These are phyloP conservation scores for Anisodus tanguticus DNA, from an alignment of 257 asterid genomes.

Conservation along the genomic window DNA sequence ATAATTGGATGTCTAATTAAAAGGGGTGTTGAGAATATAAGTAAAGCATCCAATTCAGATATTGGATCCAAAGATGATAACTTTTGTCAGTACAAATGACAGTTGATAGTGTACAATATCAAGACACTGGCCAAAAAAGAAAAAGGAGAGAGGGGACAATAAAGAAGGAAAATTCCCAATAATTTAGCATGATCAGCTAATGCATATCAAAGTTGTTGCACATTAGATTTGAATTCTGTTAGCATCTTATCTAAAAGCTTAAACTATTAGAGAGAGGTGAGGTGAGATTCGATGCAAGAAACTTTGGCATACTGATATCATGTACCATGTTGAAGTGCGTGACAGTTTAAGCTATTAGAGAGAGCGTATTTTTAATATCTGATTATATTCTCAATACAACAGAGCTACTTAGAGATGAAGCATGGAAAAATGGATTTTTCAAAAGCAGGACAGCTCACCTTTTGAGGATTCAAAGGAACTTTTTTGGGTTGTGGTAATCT, in stretches of 20 bases:
- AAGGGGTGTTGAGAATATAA: constrained; percentile 27
- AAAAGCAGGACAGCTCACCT: constrained; percentile 44
- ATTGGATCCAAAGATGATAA: constrained; percentile 26
- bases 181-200: not conserved
- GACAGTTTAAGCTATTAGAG: no score
- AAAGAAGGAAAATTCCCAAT: constrained; percentile 3
- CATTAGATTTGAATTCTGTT: not conserved
- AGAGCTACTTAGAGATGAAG: no score
- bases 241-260: no score
- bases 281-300: no score
- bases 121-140: not conserved
- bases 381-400: no score
- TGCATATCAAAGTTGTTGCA: not conserved
- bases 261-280: no score
- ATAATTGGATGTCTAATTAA: constrained; percentile 21
- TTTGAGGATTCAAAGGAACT: constrained; percentile 52
- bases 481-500: constrained; percentile 32
- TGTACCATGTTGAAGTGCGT: no score
- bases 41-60: constrained; percentile 32
- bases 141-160: not conserved
- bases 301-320: no score
- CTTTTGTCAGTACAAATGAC: constrained; percentile 25
- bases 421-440: not conserved
- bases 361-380: no score
- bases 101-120: not conserved